A percentile compares a stretch with the other conserved stretches of the same genome.
These are phyloP conservation scores for Venturiaceae sp. DNA, from an alignment of 2,329 filamentous ascomycete genomes.

Conservation along the genomic window DNA sequence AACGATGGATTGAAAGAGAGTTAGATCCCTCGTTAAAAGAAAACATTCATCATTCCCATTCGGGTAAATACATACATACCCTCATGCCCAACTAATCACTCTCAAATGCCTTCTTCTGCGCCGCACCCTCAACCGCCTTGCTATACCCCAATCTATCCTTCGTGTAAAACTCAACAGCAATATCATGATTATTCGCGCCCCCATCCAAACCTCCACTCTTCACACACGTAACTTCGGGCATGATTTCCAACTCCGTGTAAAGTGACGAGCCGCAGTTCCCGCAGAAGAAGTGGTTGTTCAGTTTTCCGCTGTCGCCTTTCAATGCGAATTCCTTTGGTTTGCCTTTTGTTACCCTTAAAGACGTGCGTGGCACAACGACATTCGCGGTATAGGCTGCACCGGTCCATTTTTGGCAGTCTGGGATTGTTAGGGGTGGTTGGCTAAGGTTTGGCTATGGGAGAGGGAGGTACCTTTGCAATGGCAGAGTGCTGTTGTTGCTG, in stretches of 20 bases:
- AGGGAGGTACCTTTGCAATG: slow-evolving; percentile 48
- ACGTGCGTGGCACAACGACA: slow-evolving; percentile 31
- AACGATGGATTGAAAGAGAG: too few relatives aligned
- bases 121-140: slow-evolving; percentile 31
- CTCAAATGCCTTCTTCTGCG: slow-evolving; percentile 32
- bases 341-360: slow-evolving; percentile 38
- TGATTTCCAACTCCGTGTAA: slow-evolving; percentile 30
- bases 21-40: too few relatives aligned
- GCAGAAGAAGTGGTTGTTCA: slow-evolving; percentile 48
- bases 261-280: slow-evolving; percentile 47
- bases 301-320: slow-evolving; percentile 42
- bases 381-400: slow-evolving; percentile 44
- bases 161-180: slow-evolving; percentile 44
- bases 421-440: slow-evolving; percentile 9
- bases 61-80: too few relatives aligned
- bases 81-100: background rate
- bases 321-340: slow-evolving; percentile 41
- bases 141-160: slow-evolving; percentile 40
- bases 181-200: slow-evolving; percentile 32
- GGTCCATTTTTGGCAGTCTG: slow-evolving; percentile 47
- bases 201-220: slow-evolving; percentile 44
- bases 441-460: slow-evolving; percentile 19
- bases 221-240: slow-evolving; percentile 40
- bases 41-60: too few relatives aligned
- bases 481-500: slow-evolving; percentile 37